Evolutionary conservation across 352 stramenopile species (phyloP).

Genomic region (Elongisporangium senticosum): DNA sequence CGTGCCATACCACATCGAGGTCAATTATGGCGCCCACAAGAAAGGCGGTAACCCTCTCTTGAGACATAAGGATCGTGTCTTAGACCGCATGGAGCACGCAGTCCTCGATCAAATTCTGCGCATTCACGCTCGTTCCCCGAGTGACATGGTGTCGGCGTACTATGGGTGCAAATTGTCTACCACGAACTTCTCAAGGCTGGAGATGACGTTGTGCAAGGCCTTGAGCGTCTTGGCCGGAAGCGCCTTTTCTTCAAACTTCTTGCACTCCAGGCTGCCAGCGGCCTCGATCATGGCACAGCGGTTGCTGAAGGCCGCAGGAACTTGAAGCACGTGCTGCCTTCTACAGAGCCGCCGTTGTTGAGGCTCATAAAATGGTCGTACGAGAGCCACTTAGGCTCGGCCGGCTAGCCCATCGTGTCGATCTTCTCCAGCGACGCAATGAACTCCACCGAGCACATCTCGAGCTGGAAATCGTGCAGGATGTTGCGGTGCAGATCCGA

Average conservation of each 20-base stretch:
- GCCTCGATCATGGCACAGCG: conserved; percentile 61
- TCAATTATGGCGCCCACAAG: conserved; percentile 65
- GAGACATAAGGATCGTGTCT: conserved; percentile 68
- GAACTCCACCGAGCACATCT: conserved; percentile 75
- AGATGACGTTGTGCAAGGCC: conserved; percentile 61
- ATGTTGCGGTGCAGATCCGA: conserved; percentile 50
- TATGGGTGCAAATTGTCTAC: conserved; percentile 53
- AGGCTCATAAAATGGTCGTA: conserved; percentile 74
- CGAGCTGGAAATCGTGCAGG: conserved; percentile 56
- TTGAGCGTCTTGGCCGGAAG: conserved; percentile 50
- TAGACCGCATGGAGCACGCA: conserved; percentile 68
- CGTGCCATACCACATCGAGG: conserved; percentile 36
- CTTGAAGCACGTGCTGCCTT: conserved; percentile 72
- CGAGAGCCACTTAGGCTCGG: conserved; percentile 70
- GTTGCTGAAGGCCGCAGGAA: conserved; percentile 71
- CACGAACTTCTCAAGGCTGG: conserved; percentile 75
- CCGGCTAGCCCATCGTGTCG: conserved; percentile 50
- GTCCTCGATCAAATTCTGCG: conserved; percentile 53
- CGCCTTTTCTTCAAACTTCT: conserved; percentile 40
- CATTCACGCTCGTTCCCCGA: conserved; percentile 51
- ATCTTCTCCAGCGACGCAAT: conserved; percentile 72
- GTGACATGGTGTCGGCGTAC: conserved; percentile 59
- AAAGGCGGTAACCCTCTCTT: conserved; percentile 69
- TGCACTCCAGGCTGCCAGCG: conserved; percentile 44
- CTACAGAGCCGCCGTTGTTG: conserved; percentile 54